A percentile compares a stretch with the other conserved stretches of the same genome.
These are phyloP conservation scores for Brassica balearica DNA, from an alignment of 441 rosid genomes.

Conservation along the genomic window DNA sequence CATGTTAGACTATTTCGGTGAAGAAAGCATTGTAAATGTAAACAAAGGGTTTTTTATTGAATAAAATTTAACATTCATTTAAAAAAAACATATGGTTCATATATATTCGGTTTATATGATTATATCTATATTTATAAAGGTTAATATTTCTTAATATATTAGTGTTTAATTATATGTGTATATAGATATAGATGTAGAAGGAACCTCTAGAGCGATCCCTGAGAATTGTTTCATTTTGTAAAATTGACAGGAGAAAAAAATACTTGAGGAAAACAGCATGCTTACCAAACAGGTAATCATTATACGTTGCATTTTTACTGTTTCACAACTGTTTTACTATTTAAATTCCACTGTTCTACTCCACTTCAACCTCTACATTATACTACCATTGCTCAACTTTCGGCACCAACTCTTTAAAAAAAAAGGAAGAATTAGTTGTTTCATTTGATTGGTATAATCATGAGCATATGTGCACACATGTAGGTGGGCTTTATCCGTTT, in stretches of 20 bases:
- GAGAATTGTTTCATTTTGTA: slow-evolving; percentile 26
- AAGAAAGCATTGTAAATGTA: no score
- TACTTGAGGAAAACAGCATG: slow-evolving; percentile 81
- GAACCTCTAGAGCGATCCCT: slow-evolving; percentile 1
- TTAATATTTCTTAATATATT: background rate
- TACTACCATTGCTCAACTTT: slow-evolving; percentile 35
- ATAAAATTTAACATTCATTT: no score
- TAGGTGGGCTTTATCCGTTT: slow-evolving; percentile 38
- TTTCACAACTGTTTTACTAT: slow-evolving; percentile 37
- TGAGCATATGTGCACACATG: slow-evolving; percentile 17
- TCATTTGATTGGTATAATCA: slow-evolving; percentile 39
- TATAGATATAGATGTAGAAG: background rate
- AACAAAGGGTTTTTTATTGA: no score
- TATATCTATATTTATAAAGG: background rate
- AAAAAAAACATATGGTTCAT: background rate
- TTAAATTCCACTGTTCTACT: slow-evolving; percentile 36
- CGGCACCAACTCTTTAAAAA: slow-evolving; percentile 36
- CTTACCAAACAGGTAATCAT: slow-evolving; percentile 79
- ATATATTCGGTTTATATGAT: background rate
- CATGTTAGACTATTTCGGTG: no score
- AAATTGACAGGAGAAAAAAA: slow-evolving; percentile 70
- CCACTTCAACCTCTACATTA: slow-evolving; percentile 40
- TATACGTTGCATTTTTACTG: slow-evolving; percentile 18
- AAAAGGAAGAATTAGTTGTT: slow-evolving; percentile 4
- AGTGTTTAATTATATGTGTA: background rate